Conservation (phyloP, 352 stramenopile genomes). For the Globisporangium parvum region DNA sequence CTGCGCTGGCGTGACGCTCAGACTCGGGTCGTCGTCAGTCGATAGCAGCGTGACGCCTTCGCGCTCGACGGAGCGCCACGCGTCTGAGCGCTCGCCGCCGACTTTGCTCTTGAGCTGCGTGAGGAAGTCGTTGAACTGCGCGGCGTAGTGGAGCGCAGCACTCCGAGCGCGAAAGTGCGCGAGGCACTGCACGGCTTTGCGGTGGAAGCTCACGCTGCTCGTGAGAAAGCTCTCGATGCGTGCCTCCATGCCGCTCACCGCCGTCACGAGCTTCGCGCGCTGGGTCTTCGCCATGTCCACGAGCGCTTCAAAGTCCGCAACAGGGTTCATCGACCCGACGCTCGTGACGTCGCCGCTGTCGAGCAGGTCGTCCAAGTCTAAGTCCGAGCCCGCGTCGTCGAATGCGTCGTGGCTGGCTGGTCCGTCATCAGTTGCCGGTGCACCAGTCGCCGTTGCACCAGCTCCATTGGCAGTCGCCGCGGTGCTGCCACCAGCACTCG, state of each 20-base stretch:
- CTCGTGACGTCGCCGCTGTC: slow-evolving; percentile 53
- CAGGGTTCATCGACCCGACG: slow-evolving; percentile 82
- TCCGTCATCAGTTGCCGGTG: slow-evolving; percentile 6
- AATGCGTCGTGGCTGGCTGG: slow-evolving; percentile 9
- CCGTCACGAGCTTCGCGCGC: slow-evolving; percentile 28
- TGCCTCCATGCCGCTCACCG: slow-evolving; percentile 61
- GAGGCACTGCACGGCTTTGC: slow-evolving; percentile 67
- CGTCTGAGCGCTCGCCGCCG: slow-evolving; percentile 34
- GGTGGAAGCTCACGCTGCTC: slow-evolving; percentile 39
- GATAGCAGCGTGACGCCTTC: slow-evolving; percentile 56
- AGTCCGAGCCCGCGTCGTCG: slow-evolving; percentile 44
- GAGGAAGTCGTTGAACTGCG: slow-evolving; percentile 73
- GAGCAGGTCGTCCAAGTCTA: slow-evolving; percentile 73
- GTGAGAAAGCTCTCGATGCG: slow-evolving; percentile 65
- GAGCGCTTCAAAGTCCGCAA: slow-evolving; percentile 76
- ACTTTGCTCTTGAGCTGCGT: slow-evolving; percentile 40
- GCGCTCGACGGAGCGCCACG: slow-evolving; percentile 49
- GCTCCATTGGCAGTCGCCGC: slow-evolving; percentile 17
- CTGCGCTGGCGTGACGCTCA: slow-evolving; percentile 40
- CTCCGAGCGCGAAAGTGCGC: slow-evolving; percentile 66
- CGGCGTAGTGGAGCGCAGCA: slow-evolving; percentile 62
- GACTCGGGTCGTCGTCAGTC: slow-evolving; percentile 44
- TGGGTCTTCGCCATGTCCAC: slow-evolving; percentile 48
- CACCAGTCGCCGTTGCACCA: not conserved
- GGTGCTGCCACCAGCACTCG: not conserved